A percentile compares a stretch with the other conserved stretches of the same genome.
Evolutionary conservation across 345 rosid genomes (phyloP).

Genomic region (Bretschneidera sinensis): DNA sequence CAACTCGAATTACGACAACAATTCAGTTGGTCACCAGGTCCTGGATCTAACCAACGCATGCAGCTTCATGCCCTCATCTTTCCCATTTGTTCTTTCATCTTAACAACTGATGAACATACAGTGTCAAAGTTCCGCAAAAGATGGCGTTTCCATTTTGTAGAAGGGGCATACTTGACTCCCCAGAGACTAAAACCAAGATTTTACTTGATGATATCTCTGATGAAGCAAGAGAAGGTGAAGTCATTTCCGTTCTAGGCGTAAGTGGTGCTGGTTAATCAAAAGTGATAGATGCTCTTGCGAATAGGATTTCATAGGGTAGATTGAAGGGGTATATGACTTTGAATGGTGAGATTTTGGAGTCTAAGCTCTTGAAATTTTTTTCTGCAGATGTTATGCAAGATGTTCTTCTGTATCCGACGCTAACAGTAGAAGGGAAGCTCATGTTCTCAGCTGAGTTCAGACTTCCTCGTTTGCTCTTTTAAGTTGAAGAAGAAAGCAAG

Average conservation of each 20-base stretch:
- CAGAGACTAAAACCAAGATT: too few species aligned
- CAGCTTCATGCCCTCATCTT: slow-evolving; percentile 34
- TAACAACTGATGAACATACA: slow-evolving; percentile 56
- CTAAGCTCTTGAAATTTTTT: slow-evolving; percentile 67
- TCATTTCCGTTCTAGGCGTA: slow-evolving; percentile 91
- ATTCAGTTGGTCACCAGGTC: slow-evolving; percentile 22
- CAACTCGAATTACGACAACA: slow-evolving; percentile 11
- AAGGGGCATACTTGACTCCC: too few species aligned
- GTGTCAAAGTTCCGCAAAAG: slow-evolving; percentile 47
- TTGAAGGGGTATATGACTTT: slow-evolving; percentile 67
- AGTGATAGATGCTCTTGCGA: slow-evolving; percentile 80
- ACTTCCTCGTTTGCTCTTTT: slow-evolving; percentile 79
- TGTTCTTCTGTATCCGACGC: slow-evolving; percentile 88
- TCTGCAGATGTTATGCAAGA: slow-evolving; percentile 98
- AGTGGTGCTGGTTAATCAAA: slow-evolving; percentile 96
- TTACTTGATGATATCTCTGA: slow-evolving; percentile 53
- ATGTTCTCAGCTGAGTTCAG: slow-evolving; percentile 96
- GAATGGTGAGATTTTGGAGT: slow-evolving; percentile 71
- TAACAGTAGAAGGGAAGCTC: slow-evolving; percentile 84
- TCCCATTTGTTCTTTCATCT: slow-evolving; percentile 78
- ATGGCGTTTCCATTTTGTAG: slow-evolving; percentile 29
- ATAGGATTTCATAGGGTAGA: slow-evolving; percentile 68
- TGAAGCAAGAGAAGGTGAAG: slow-evolving; percentile 69
- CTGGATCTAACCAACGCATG: slow-evolving; percentile 37
- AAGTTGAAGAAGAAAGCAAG: slow-evolving; percentile 63